Percentiles rank a stretch among this genome's conserved stretches.
These are phyloP conservation scores for Ogataea nakhonphanomensis DNA, from an alignment of 805 yeast genomes.

Conservation along the genomic window DNA sequence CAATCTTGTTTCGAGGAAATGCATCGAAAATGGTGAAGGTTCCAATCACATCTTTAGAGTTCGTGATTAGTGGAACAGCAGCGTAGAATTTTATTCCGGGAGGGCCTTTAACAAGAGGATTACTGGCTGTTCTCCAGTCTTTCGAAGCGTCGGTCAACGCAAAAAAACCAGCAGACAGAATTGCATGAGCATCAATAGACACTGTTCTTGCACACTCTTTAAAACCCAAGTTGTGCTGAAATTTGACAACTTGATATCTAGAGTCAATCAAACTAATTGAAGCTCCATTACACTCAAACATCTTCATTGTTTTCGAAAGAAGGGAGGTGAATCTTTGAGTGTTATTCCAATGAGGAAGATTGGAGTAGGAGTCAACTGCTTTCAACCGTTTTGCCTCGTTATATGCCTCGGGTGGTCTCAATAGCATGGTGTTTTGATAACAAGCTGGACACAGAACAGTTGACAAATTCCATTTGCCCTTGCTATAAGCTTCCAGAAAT, in stretches of 20 bases:
- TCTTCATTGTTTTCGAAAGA: conserved; percentile 36
- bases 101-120: conserved; percentile 60
- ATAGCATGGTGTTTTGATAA: conserved; percentile 41
- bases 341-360: conserved; percentile 49
- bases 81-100: conserved; percentile 62
- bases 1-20: conserved; percentile 36
- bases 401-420: conserved; percentile 59
- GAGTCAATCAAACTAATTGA: conserved; percentile 56
- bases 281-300: conserved; percentile 48
- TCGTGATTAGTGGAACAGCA: conserved; percentile 53
- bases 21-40: conserved; percentile 56
- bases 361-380: conserved; percentile 39
- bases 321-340: conserved; percentile 36
- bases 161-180: conserved; percentile 55
- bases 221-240: conserved; percentile 44
- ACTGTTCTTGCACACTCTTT: conserved; percentile 51
- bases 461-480: conserved; percentile 56
- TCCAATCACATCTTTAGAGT: conserved; percentile 48
- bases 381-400: conserved; percentile 45
- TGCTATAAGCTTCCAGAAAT: conserved; percentile 52
- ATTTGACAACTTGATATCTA: conserved; percentile 46
- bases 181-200: conserved; percentile 67
- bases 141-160: conserved; percentile 54
- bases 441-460: conserved; percentile 55
- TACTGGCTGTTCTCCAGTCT: conserved; percentile 67